A percentile compares a stretch with the other conserved stretches of the same genome.
Conservation (phyloP, 2,329 filamentous ascomycete genomes). For the Domatiomyces catenatus region DNA sequence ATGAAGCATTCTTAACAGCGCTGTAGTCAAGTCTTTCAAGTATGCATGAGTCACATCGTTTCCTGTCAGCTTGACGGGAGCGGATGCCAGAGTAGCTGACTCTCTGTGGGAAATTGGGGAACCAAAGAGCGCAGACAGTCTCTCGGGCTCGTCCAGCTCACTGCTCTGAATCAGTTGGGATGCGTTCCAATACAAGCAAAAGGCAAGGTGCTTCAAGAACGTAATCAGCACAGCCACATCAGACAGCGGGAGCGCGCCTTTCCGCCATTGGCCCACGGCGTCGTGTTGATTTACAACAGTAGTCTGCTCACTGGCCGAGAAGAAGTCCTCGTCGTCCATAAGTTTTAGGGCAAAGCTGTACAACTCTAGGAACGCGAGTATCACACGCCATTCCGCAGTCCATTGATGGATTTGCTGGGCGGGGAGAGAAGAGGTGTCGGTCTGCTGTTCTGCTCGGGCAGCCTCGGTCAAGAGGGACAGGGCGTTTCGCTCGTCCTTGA, state of each 20-base stretch:
- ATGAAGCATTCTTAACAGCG: conserved; percentile 72
- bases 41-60: conserved; percentile 62
- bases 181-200: conserved; percentile 73
- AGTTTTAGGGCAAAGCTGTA: conserved; percentile 86
- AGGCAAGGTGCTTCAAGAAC: conserved; percentile 83
- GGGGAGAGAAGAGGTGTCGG: conserved; percentile 12
- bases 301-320: conserved; percentile 28
- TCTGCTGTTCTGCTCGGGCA: conserved; percentile 27
- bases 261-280: conserved; percentile 23
- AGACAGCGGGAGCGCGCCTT: conserved; percentile 52
- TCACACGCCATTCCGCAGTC: conserved; percentile 68
- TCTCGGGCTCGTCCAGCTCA: conserved; percentile 20
- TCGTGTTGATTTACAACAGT: background rate
- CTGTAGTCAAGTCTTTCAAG: conserved; percentile 64
- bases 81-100: conserved; percentile 17
- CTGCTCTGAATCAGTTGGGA: conserved; percentile 42
- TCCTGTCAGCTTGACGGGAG: conserved; percentile 32
- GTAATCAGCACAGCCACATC: conserved; percentile 61
- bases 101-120: conserved; percentile 22
- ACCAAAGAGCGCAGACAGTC: conserved; percentile 12
- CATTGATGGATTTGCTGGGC: conserved; percentile 25
- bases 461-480: conserved; percentile 38
- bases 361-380: conserved; percentile 81
- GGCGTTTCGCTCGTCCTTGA: conserved; percentile 41
- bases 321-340: conserved; percentile 94